Evolutionary conservation across 352 stramenopile genomes (phyloP).

Genomic region (Aphanomyces euteiches): DNA sequence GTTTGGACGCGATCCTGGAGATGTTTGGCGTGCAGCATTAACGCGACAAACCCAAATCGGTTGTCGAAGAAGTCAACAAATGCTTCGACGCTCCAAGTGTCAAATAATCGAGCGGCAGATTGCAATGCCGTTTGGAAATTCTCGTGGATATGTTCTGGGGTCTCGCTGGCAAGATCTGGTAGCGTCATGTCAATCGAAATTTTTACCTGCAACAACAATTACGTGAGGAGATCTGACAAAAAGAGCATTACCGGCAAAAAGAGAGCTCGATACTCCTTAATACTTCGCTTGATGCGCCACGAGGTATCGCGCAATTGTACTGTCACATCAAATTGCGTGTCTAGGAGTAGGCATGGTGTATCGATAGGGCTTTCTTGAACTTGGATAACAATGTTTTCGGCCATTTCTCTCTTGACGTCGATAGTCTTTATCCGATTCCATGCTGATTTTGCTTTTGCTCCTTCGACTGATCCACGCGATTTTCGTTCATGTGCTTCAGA

Average conservation of each 20-base stretch:
- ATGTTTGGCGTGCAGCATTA: conserved; percentile 7
- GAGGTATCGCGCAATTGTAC: conserved; percentile 12
- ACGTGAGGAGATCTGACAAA: too few species aligned
- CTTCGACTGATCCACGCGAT: conserved; percentile 2
- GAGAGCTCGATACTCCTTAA: conserved; percentile 9
- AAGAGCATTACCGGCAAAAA: too few species aligned
- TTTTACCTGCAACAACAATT: not conserved
- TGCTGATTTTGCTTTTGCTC: conserved; percentile 4
- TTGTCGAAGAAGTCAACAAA: conserved; percentile 29
- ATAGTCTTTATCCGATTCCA: conserved; percentile 4
- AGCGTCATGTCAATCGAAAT: not conserved
- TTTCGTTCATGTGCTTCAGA: conserved; percentile 9
- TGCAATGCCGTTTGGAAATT: conserved; percentile 4
- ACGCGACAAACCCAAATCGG: conserved; percentile 5
- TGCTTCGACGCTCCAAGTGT: conserved; percentile 11
- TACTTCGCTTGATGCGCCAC: conserved; percentile 20
- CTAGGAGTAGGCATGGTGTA: too few species aligned
- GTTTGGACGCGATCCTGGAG: not conserved
- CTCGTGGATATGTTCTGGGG: not conserved
- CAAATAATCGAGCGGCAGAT: not conserved
- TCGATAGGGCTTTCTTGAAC: not conserved
- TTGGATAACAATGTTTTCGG: conserved; percentile 8
- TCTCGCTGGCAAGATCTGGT: not conserved
- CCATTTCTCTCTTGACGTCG: conserved; percentile 17
- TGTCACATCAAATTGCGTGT: not conserved